Percentiles rank a stretch among this genome's conserved stretches.
These are phyloP conservation scores for Mrakia blollopis DNA, from an alignment of 768 basidiomycete species.

Conservation along the genomic window DNA sequence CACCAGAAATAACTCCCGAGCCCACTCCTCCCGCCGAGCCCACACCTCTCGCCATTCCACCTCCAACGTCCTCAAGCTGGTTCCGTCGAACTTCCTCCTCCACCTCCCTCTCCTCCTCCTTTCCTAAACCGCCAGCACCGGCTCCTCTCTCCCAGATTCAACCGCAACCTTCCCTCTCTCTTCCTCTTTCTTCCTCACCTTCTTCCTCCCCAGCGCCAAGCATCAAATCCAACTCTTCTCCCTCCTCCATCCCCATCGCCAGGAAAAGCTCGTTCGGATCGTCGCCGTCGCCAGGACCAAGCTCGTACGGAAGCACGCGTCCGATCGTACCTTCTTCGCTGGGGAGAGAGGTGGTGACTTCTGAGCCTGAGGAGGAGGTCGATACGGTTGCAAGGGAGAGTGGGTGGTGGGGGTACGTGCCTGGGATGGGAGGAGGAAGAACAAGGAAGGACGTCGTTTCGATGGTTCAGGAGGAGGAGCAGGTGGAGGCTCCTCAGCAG, in stretches of 20 bases:
- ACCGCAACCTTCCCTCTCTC: neutral
- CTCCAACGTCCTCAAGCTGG: constrained; percentile 1
- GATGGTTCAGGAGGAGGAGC: constrained; percentile 4
- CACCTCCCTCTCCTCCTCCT: constrained; percentile 2
- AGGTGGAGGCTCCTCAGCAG: neutral
- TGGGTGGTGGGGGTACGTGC: constrained; percentile 29
- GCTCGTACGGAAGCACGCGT: neutral
- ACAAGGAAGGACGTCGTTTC: constrained; percentile 7
- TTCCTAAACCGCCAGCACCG: no score
- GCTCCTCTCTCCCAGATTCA: neutral
- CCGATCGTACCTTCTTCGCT: constrained; percentile 18
- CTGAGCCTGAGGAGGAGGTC: neutral
- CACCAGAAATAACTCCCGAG: neutral
- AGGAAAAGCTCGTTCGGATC: neutral
- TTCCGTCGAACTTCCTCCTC: neutral
- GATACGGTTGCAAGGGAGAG: neutral
- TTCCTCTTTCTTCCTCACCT: neutral
- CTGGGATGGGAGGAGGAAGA: neutral
- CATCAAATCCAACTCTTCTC: neutral
- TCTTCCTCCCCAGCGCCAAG: neutral
- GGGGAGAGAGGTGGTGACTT: neutral
- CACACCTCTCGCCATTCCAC: neutral
- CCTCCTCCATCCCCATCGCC: neutral
- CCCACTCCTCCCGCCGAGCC: neutral
- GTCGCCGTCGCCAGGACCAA: neutral